A percentile compares a stretch with the other conserved stretches of the same genome.
Evolutionary conservation across 257 asterid genomes (phyloP).

Genomic region (Schizonepeta tenuifolia): DNA sequence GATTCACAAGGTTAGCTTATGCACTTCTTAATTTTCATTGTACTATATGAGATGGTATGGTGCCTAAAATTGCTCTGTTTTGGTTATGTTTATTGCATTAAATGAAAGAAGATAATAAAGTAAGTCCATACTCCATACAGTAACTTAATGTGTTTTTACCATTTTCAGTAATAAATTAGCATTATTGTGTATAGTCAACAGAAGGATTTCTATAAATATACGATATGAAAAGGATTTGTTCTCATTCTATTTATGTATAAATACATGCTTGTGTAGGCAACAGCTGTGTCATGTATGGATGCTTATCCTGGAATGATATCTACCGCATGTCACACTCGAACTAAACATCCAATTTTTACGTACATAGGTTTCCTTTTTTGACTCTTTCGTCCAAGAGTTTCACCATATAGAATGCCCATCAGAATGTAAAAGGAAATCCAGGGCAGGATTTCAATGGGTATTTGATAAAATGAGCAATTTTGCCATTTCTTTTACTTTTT

Average conservation of each 20-base stretch:
- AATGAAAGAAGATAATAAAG: too few species aligned
- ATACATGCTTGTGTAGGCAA: background rate
- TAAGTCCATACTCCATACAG: too few species aligned
- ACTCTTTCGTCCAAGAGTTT: slow-evolving; percentile 4
- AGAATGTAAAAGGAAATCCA: background rate
- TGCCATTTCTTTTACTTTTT: background rate
- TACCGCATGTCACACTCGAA: background rate
- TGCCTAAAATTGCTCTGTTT: too few species aligned
- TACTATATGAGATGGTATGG: too few species aligned
- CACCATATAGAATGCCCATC: background rate
- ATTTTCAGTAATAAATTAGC: too few species aligned
- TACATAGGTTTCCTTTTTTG: background rate
- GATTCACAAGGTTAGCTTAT: too few species aligned
- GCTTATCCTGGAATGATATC: slow-evolving; percentile 2
- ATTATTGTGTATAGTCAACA: background rate
- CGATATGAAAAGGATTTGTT: background rate
- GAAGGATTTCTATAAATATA: background rate
- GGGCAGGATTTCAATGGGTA: slow-evolving; percentile 5
- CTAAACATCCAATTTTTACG: background rate
- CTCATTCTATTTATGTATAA: background rate
- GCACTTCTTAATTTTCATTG: too few species aligned
- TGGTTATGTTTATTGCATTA: too few species aligned
- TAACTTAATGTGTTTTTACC: too few species aligned
- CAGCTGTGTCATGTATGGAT: background rate
- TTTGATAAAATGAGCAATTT: slow-evolving; percentile 7